phyloP scores from a whole-genome alignment of 2,329 filamentous ascomycete species.

The Trichoderma sp. region DNA sequence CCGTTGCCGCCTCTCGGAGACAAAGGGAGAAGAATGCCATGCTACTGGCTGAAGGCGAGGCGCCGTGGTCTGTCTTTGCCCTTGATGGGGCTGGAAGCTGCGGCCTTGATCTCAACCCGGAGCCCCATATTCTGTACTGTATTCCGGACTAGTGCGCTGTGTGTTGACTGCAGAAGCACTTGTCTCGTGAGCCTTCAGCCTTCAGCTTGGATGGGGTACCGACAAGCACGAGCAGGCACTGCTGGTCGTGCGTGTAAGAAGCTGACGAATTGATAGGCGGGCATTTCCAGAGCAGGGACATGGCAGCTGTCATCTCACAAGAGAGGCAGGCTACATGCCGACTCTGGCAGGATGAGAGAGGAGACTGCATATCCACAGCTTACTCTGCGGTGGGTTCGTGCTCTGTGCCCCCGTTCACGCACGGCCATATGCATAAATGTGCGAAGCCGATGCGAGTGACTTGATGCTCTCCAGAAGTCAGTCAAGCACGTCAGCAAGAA shows the following conservation, averaged over 20 bases:
- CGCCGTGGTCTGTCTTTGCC: background rate
- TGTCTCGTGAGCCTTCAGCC: background rate
- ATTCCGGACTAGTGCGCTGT: background rate
- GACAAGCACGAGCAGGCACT: background rate
- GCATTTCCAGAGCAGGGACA: background rate
- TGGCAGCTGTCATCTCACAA: constrained; percentile 16
- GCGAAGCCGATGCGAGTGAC: background rate
- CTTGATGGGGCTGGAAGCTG: background rate
- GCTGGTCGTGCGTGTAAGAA: background rate
- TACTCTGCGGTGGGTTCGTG: constrained; percentile 15
- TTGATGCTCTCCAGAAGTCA: background rate
- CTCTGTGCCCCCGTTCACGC: constrained; percentile 11
- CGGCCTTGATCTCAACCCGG: background rate
- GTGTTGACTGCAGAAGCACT: background rate
- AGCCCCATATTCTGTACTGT: background rate
- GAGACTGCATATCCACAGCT: constrained; percentile 13
- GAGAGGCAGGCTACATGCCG: constrained; percentile 12
- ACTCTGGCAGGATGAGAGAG: constrained; percentile 7
- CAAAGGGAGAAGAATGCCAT: background rate
- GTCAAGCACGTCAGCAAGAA: background rate
- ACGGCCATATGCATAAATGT: constrained; percentile 11
- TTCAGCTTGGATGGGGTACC: background rate
- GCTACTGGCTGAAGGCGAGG: background rate
- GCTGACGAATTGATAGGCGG: constrained; percentile 5
- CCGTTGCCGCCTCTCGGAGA: constrained; percentile 4